phyloP scores from a whole-genome alignment of 1,139 yeast genomes.

The Yarrowia galli region DNA sequence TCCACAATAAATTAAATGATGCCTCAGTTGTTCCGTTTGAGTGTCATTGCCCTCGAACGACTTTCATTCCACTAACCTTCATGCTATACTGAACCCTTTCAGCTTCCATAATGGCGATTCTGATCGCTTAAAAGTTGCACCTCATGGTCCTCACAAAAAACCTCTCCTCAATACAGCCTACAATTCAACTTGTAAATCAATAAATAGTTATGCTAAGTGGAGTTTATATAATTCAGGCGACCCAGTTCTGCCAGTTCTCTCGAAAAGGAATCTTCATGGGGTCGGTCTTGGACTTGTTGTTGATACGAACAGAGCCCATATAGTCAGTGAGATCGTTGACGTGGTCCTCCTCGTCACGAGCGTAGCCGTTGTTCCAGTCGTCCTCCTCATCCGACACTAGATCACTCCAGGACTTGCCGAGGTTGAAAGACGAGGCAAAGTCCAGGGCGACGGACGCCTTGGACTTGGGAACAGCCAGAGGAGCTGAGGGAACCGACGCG shows the following conservation, averaged over 20 bases:
- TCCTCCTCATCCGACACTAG: constrained; percentile 48
- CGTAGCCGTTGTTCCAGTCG: constrained; percentile 42
- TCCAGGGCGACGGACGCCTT: constrained; percentile 39
- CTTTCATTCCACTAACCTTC: too few relatives aligned
- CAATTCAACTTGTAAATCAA: not conserved
- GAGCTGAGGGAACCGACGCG: constrained; percentile 35
- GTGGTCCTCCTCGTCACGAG: constrained; percentile 30
- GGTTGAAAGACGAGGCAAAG: constrained; percentile 45
- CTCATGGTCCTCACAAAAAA: too few relatives aligned
- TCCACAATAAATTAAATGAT: too few relatives aligned
- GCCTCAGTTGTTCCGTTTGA: too few relatives aligned
- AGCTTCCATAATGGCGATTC: too few relatives aligned
- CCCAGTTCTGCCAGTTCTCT: constrained; percentile 34
- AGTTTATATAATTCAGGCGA: constrained; percentile 26
- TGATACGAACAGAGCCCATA: constrained; percentile 34
- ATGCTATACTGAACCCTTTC: too few relatives aligned
- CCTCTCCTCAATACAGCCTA: too few relatives aligned
- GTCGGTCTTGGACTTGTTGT: constrained; percentile 11
- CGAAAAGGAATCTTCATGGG: constrained; percentile 24
- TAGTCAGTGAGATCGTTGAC: constrained; percentile 32
- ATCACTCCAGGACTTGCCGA: constrained; percentile 51
- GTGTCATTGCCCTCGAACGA: too few relatives aligned
- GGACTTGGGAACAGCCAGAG: constrained; percentile 39
- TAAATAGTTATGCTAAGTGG: constrained; percentile 38
- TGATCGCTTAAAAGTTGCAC: too few relatives aligned